Conservation (phyloP, 257 asterid genomes). For the Cruciata laevipes region DNA sequence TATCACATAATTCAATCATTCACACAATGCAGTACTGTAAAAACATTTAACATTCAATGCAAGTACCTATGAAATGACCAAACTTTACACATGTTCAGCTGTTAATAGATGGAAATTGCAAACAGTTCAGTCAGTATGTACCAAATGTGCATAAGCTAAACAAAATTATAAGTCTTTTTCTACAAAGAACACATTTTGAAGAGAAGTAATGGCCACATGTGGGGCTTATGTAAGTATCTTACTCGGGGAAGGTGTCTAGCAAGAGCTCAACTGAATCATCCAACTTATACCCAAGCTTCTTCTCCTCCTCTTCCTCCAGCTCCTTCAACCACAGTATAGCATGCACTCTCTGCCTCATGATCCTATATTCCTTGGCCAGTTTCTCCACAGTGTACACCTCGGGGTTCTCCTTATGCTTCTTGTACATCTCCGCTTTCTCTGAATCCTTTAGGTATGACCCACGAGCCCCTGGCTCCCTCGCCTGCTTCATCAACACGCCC, state of each 20-base stretch:
- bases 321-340: constrained; percentile 86
- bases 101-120: background rate
- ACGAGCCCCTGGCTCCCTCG: constrained; percentile 88
- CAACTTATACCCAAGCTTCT: constrained; percentile 62
- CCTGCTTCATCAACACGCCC: constrained; percentile 61
- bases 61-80: background rate
- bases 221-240: constrained; percentile 21
- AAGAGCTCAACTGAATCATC: constrained; percentile 70
- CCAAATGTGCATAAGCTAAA: background rate
- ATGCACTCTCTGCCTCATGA: constrained; percentile 97
- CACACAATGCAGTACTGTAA: background rate
- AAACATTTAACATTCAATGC: background rate
- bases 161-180: background rate
- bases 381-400: constrained; percentile 77
- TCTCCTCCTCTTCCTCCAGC: constrained; percentile 78
- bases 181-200: background rate
- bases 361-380: constrained; percentile 83
- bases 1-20: background rate
- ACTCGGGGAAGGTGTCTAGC: constrained; percentile 87
- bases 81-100: background rate
- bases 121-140: background rate
- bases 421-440: constrained; percentile 81
- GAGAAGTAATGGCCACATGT: background rate
- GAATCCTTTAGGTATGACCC: constrained; percentile 80
- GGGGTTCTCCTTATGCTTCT: constrained; percentile 83